These are phyloP conservation scores for Parietichytrium sp. DNA, from an alignment of 108 stramenopile species.

Conservation along the genomic window DNA sequence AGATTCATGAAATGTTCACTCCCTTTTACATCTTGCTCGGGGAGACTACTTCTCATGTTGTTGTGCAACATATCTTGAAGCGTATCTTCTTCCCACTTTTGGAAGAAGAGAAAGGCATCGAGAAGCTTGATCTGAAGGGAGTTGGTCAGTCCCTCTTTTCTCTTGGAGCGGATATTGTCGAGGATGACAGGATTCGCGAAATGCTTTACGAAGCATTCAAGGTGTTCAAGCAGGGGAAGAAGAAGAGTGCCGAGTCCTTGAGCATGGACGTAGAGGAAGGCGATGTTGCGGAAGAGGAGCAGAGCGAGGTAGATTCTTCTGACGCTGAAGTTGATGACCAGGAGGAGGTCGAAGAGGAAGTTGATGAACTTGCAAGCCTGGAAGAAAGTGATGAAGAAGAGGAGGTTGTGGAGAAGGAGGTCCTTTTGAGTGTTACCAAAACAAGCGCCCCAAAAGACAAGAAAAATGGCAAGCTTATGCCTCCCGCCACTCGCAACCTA, in stretches of 20 bases:
- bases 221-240: no score
- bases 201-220: slow-evolving; percentile 30
- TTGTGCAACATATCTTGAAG: background rate
- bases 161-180: background rate
- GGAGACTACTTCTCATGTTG: background rate
- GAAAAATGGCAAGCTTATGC: background rate
- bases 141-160: background rate
- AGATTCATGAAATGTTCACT: background rate
- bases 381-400: background rate
- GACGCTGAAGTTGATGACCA: background rate
- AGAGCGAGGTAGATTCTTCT: background rate
- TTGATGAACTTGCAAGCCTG: background rate
- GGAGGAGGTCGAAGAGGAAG: background rate
- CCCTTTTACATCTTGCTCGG: slow-evolving; percentile 11
- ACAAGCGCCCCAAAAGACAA: no score
- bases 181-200: background rate
- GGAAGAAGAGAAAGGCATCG: background rate
- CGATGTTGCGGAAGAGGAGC: background rate
- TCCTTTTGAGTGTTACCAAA: no score
- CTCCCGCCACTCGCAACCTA: background rate
- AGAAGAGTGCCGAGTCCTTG: no score
- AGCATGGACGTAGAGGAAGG: background rate
- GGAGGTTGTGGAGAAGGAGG: slow-evolving; percentile 9
- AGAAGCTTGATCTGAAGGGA: background rate
- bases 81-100: background rate